These are phyloP conservation scores for Omphalotus olearius DNA, from an alignment of 1,284 basidiomycete species.

Conservation along the genomic window DNA sequence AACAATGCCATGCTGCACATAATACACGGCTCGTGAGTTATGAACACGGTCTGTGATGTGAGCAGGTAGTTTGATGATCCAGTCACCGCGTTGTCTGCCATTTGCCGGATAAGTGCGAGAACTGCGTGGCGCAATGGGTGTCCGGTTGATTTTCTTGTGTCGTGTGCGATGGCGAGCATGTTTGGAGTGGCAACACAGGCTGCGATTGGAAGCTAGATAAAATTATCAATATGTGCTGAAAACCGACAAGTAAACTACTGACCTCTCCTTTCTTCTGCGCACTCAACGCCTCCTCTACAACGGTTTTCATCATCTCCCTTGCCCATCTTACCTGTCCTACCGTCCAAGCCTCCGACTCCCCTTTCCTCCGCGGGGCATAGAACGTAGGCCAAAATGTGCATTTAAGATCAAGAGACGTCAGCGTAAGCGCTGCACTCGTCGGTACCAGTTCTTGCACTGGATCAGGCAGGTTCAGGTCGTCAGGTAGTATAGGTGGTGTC, in stretches of 20 bases:
- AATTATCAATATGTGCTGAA: background rate
- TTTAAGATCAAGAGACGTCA: constrained; percentile 63
- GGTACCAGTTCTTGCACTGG: constrained; percentile 70
- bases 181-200: constrained; percentile 64
- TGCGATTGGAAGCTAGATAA: constrained; percentile 67
- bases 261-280: constrained; percentile 56
- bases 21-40: constrained; percentile 91
- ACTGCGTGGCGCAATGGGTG: constrained; percentile 85
- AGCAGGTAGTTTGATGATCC: constrained; percentile 74
- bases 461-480: constrained; percentile 32
- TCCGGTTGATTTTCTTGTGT: constrained; percentile 60
- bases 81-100: constrained; percentile 54
- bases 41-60: constrained; percentile 78
- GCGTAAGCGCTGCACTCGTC: constrained; percentile 64
- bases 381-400: constrained; percentile 78
- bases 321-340: constrained; percentile 67
- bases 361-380: constrained; percentile 69
- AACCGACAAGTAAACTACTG: constrained; percentile 15
- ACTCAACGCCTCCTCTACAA: constrained; percentile 47
- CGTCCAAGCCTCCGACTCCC: constrained; percentile 67
- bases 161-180: constrained; percentile 52
- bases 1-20: constrained; percentile 95
- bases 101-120: constrained; percentile 68
- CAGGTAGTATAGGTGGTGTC: constrained; percentile 31
- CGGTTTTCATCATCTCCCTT: constrained; percentile 55